Percentiles rank a stretch among this genome's conserved stretches.
These are phyloP conservation scores for Pythium biforme DNA, from an alignment of 352 stramenopile species.

Conservation along the genomic window DNA sequence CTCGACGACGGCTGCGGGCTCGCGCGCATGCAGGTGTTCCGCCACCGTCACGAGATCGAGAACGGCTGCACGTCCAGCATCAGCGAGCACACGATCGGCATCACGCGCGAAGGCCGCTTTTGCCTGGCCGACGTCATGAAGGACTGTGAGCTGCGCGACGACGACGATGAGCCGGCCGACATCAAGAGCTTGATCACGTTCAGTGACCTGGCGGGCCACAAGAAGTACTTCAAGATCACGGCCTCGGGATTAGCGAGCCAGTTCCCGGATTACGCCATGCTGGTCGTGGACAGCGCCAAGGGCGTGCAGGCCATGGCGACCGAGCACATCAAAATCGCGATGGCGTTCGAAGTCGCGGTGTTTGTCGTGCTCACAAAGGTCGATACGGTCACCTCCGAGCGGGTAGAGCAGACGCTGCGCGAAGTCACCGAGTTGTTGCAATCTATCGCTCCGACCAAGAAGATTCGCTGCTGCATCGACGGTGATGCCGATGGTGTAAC, in stretches of 20 bases:
- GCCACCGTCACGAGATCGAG: constrained; percentile 88
- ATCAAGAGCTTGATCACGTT: constrained; percentile 51
- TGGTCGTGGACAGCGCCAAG: constrained; percentile 66
- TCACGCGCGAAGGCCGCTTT: constrained; percentile 63
- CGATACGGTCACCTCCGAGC: constrained; percentile 40
- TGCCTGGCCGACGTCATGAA: constrained; percentile 46
- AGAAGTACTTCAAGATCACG: constrained; percentile 90
- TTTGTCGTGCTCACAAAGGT: constrained; percentile 86
- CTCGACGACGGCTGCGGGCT: constrained; percentile 85
- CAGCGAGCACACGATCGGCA: constrained; percentile 82
- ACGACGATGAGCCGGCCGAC: constrained; percentile 33
- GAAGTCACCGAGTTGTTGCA: constrained; percentile 49
- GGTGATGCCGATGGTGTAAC: neutral
- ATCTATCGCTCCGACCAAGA: constrained; percentile 18
- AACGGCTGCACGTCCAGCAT: constrained; percentile 88
- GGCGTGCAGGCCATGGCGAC: constrained; percentile 77
- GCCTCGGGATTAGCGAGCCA: constrained; percentile 77
- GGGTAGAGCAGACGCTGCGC: constrained; percentile 48
- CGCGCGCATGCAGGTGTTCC: constrained; percentile 88
- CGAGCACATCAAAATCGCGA: constrained; percentile 76
- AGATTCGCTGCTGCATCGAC: constrained; percentile 13
- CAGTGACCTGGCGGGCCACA: constrained; percentile 79
- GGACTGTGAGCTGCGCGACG: constrained; percentile 50
- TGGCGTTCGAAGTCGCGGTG: constrained; percentile 61
- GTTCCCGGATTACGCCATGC: constrained; percentile 86